phyloP scores from a whole-genome alignment of 768 basidiomycete species.

The Xerocomellus dryophilus region DNA sequence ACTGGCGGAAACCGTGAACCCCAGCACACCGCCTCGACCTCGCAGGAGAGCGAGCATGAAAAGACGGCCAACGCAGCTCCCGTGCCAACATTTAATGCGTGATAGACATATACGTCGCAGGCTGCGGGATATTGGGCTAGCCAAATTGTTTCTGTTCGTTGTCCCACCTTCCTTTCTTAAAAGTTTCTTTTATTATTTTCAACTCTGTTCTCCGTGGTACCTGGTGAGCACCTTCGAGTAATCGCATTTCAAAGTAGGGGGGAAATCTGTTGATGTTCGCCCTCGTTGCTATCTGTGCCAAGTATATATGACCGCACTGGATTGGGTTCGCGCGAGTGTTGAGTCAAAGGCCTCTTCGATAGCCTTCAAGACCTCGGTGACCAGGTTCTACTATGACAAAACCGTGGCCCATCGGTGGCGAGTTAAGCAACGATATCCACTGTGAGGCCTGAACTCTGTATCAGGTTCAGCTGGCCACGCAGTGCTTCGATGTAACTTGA shows the following conservation, averaged over 20 bases:
- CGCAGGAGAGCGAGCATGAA: constrained; percentile 30
- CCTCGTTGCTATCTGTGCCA: background rate
- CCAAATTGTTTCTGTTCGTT: background rate
- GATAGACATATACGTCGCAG: background rate
- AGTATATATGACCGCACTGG: too few species aligned
- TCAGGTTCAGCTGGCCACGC: too few species aligned
- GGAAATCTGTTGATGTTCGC: background rate
- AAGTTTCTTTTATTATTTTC: background rate
- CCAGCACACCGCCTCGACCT: constrained; percentile 26
- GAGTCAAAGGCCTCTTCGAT: too few species aligned
- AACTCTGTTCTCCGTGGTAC: too few species aligned
- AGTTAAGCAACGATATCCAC: too few species aligned
- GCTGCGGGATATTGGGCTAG: background rate
- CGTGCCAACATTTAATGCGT: background rate
- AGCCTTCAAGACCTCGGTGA: too few species aligned
- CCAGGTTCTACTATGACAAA: too few species aligned
- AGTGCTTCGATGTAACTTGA: too few species aligned
- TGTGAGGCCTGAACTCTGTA: too few species aligned
- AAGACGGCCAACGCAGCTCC: constrained; percentile 12
- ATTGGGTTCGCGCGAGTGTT: too few species aligned
- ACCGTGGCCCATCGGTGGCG: too few species aligned
- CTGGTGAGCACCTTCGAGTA: background rate
- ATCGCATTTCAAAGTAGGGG: background rate
- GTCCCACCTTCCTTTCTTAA: background rate
- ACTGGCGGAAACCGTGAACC: constrained; percentile 36